Evolutionary conservation across 1,139 yeast species (phyloP), one percentile per base, ranked within the genome.

Genomic region (Candida smagusa): DNA sequence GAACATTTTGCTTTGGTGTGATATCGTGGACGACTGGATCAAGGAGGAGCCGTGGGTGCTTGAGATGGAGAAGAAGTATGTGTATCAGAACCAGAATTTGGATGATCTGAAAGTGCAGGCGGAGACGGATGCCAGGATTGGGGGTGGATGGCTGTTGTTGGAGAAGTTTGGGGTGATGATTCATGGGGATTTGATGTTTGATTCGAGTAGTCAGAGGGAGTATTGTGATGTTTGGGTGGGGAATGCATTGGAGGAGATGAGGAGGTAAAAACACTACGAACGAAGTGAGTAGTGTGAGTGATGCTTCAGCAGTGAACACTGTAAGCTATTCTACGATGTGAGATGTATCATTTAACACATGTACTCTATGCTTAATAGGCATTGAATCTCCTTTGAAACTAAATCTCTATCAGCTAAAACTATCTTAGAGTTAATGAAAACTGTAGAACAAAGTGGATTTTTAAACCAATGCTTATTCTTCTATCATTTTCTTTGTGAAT

Each of bases 31-130:
- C 34, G 77, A 72, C 35, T 59, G 80, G 44, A 65, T 81, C 34
- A 67, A 68, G 32, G 74, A 73, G 36, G 79, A 75, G 43, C 65
- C 71, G 24, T 82, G 89, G 89, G 61, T 68, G 9, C 45, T 53
- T 7, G 69, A 69, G 12, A 47, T 79, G 19, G 80, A 77, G 46
- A 54, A 58, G 30, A 56, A 53, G 35, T 71, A 60, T 44, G 60
- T 65, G 49, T 61, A 56, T 47, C 65, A 67, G n/a, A 53, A 46
- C 36, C 53, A 53, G 35, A 45, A 46, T 33, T 41, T 43, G 16
- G 54, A 56, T 19, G 55, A 53, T 9, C 52, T 50, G 31, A 52
- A 52, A n/a, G 35, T 42, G 22, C 46, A 42, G 19, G 39, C 49
- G 22, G 74, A 70, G 44, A 44, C 50, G 9, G 50, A 44, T 11